phyloP scores from a whole-genome alignment of 2,329 filamentous ascomycete genomes.

The Xylaria sp. region DNA sequence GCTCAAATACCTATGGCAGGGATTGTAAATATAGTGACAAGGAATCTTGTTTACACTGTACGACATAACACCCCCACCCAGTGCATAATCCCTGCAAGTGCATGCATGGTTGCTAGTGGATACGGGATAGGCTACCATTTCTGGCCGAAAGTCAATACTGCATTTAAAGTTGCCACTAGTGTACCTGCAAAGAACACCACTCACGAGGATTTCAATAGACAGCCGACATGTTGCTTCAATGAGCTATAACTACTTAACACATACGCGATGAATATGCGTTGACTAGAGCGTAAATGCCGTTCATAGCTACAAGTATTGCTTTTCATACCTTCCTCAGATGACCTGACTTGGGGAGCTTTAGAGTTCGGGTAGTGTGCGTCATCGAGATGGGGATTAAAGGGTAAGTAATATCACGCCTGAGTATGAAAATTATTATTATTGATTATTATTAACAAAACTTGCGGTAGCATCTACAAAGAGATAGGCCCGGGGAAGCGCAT shows the following conservation, averaged over 20 bases:
- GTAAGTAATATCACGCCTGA: conserved; percentile 52
- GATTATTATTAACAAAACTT: conserved; percentile 14
- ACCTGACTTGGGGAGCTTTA: conserved; percentile 28
- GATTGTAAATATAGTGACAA: not conserved
- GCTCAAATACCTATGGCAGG: not conserved
- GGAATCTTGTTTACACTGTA: not conserved
- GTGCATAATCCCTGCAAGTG: conserved; percentile 23
- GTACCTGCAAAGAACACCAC: not conserved
- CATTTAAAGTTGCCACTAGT: conserved; percentile 17
- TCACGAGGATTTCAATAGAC: not conserved
- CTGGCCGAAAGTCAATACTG: conserved; percentile 47
- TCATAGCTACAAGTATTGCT: not conserved
- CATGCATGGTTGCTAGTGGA: conserved; percentile 47
- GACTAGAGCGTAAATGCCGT: not conserved
- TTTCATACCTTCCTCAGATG: conserved; percentile 11
- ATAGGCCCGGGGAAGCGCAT: conserved; percentile 84
- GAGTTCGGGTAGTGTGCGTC: conserved; percentile 15
- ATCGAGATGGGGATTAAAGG: conserved; percentile 73
- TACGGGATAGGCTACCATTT: conserved; percentile 27
- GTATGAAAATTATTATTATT: not conserved
- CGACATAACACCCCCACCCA: not conserved
- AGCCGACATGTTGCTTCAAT: conserved; percentile 5
- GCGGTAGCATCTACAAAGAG: conserved; percentile 83
- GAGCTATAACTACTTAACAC: conserved; percentile 6
- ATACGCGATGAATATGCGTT: conserved; percentile 6